A percentile compares a stretch with the other conserved stretches of the same genome.
phyloP scores from a whole-genome alignment of 228 moss, liverwort and hornwort genomes.

The Sphagnum fallax region DNA sequence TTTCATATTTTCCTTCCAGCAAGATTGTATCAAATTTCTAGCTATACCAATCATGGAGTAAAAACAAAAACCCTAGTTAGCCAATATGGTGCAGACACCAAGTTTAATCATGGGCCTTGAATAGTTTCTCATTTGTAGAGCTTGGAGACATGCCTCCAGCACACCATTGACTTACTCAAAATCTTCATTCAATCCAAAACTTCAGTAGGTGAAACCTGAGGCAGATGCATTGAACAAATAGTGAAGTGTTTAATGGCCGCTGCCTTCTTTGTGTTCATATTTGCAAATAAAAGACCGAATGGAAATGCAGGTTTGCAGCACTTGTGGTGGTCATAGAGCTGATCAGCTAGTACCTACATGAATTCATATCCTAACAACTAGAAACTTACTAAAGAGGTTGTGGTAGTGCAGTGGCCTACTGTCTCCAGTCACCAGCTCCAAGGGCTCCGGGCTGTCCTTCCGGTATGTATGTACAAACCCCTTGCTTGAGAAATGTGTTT shows the following conservation, averaged over 20 bases:
- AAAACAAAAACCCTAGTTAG: too few relatives aligned
- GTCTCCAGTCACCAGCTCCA: conserved; percentile 36
- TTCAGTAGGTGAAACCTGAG: too few relatives aligned
- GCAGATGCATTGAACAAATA: background rate
- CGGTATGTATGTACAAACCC: conserved; percentile 10
- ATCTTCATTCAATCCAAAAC: too few relatives aligned
- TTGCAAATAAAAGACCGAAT: background rate
- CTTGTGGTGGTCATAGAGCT: background rate
- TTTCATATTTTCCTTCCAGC: too few relatives aligned
- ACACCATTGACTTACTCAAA: too few relatives aligned
- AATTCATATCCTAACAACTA: too few relatives aligned
- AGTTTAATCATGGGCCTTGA: too few relatives aligned
- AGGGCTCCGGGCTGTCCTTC: conserved; percentile 24
- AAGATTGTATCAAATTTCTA: too few relatives aligned
- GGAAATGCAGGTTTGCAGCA: background rate
- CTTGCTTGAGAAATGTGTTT: background rate
- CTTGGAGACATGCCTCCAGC: too few relatives aligned
- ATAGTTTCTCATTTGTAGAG: too few relatives aligned
- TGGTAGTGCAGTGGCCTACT: conserved; percentile 26
- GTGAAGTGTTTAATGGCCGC: background rate
- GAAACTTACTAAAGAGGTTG: background rate
- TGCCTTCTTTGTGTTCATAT: background rate
- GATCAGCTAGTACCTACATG: background rate
- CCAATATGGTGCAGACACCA: too few relatives aligned
- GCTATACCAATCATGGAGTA: too few relatives aligned